Evolutionary conservation across 2,329 filamentous ascomycete genomes (phyloP).

Genomic region (Pseudocercospora fijiensis): DNA sequence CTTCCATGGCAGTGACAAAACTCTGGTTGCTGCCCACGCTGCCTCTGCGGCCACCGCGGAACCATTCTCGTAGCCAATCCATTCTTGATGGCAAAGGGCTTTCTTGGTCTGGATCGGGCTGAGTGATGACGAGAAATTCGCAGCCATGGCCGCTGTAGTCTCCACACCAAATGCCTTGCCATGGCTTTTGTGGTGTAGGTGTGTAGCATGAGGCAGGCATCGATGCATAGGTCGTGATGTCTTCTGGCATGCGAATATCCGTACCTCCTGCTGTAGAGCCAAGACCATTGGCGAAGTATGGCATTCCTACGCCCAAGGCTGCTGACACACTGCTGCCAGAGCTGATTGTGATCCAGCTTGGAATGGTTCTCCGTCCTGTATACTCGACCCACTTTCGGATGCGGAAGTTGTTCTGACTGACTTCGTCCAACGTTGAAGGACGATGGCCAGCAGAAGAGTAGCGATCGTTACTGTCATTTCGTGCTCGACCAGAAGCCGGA

Average conservation of each 20-base stretch:
- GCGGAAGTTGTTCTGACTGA: slow-evolving; percentile 70
- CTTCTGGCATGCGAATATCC: slow-evolving; percentile 51
- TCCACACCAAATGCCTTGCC: slow-evolving; percentile 86
- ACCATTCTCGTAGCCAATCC: slow-evolving; percentile 36
- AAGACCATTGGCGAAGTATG: slow-evolving; percentile 29
- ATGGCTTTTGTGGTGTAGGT: slow-evolving; percentile 76
- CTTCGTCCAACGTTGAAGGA: slow-evolving; percentile 56
- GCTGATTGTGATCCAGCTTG: slow-evolving; percentile 31
- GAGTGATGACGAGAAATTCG: slow-evolving; percentile 81
- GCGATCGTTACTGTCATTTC: slow-evolving; percentile 49
- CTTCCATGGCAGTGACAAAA: slow-evolving; percentile 22
- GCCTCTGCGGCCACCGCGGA: slow-evolving; percentile 28
- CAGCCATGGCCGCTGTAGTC: slow-evolving; percentile 81
- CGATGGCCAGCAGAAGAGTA: slow-evolving; percentile 49
- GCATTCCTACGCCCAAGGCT: slow-evolving; percentile 35
- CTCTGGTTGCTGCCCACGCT: slow-evolving; percentile 26
- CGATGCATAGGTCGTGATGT: slow-evolving; percentile 66
- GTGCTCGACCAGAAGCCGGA: slow-evolving; percentile 61
- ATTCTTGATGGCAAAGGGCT: slow-evolving; percentile 42
- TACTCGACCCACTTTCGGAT: slow-evolving; percentile 76
- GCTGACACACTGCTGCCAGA: slow-evolving; percentile 26
- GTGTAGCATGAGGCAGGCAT: slow-evolving; percentile 74
- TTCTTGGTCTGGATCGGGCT: slow-evolving; percentile 57
- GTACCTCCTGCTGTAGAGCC: slow-evolving; percentile 39
- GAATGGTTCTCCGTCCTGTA: slow-evolving; percentile 36